Conservation (phyloP, 2,329 filamentous ascomycete species). For the Aspergillus glaucus region DNA sequence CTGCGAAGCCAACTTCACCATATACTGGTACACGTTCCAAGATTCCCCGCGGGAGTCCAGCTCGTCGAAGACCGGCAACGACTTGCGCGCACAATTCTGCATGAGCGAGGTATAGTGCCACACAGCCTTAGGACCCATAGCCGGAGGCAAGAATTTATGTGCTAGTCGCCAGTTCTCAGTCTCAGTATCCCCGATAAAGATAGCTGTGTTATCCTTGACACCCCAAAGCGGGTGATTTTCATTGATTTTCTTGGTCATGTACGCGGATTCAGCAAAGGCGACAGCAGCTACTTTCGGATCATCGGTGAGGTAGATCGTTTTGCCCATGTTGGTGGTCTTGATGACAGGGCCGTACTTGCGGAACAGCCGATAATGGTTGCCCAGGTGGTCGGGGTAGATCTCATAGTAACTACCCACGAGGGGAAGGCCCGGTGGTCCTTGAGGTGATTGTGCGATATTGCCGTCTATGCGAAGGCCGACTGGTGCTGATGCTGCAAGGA, state of each 20-base stretch:
- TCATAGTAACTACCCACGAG: slow-evolving; percentile 48
- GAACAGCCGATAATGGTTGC: slow-evolving; percentile 50
- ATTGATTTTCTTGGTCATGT: slow-evolving; percentile 47
- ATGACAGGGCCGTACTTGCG: slow-evolving; percentile 47
- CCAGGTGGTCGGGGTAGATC: slow-evolving; percentile 50
- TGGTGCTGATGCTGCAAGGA: slow-evolving; percentile 1
- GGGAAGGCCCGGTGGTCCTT: slow-evolving; percentile 16
- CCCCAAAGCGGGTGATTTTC: slow-evolving; percentile 17
- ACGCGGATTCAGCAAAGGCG: slow-evolving; percentile 42
- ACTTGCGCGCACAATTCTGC: slow-evolving; percentile 46
- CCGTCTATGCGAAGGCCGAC: slow-evolving; percentile 19
- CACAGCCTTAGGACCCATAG: slow-evolving; percentile 53
- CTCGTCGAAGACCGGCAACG: slow-evolving; percentile 42
- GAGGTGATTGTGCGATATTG: slow-evolving; percentile 13
- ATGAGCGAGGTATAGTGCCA: slow-evolving; percentile 54
- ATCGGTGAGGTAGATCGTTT: slow-evolving; percentile 44
- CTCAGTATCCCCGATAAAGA: slow-evolving; percentile 22
- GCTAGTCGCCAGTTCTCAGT: slow-evolving; percentile 28
- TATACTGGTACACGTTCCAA: slow-evolving; percentile 43
- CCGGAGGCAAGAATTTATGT: slow-evolving; percentile 57
- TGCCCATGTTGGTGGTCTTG: slow-evolving; percentile 48
- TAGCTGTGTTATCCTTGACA: slow-evolving; percentile 16
- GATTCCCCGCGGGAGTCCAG: slow-evolving; percentile 42
- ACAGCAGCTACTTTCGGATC: slow-evolving; percentile 42
- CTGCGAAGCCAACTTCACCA: slow-evolving; percentile 40